Evolutionary conservation across 441 rosid genomes (phyloP), one percentile per base, ranked within the genome.

Genomic region (Euphorbia celastroides): DNA sequence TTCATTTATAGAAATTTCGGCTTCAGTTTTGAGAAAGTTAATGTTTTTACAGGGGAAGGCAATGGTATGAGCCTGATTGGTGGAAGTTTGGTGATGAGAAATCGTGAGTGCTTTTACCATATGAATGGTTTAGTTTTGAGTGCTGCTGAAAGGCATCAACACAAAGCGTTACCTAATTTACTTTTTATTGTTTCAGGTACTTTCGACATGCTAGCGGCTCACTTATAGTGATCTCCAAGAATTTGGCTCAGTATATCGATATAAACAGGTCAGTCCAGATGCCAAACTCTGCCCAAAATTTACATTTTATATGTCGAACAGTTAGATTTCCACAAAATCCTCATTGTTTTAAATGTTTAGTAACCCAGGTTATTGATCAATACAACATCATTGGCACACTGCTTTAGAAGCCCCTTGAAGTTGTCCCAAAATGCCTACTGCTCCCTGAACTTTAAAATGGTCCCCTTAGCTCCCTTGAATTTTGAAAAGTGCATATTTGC

Each of bases 31-130:
- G 25, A 19, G 36, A 26, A 19, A 44, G 63, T 27, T 17, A 57
- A 44, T 50, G 56, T 70, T 3, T 75, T 74, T 81, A 70, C 84
- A 92, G 98, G 88, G 97, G 97, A 76, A 84, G 70, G 78, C 87
- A 77, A 76, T 94, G 99, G 99, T 89, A 85, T 69, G 99, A 94
- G 78, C 96, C 99, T 54, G 99, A 94, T 8, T 91, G 99, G 99
- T 91, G 97, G 97, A 94, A 91, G 76, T 89, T 92, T 60, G 96
- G 97, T 67, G 97, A 92, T 60, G 90, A 82, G 66, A 91, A 92
- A 79, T 84, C 97, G 97, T 92, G 82, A 86, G 98, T 84, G 60
- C 63, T 72, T 61, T n/a, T 60, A 32, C 66, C 66, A 77, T 70
- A 32, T 60, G 30, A 41, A 66, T 52, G 42, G 57, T 19, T 14